Evolutionary conservation across 768 basidiomycete genomes (phyloP).

Genomic region (Leucocoprinus birnbaumii): DNA sequence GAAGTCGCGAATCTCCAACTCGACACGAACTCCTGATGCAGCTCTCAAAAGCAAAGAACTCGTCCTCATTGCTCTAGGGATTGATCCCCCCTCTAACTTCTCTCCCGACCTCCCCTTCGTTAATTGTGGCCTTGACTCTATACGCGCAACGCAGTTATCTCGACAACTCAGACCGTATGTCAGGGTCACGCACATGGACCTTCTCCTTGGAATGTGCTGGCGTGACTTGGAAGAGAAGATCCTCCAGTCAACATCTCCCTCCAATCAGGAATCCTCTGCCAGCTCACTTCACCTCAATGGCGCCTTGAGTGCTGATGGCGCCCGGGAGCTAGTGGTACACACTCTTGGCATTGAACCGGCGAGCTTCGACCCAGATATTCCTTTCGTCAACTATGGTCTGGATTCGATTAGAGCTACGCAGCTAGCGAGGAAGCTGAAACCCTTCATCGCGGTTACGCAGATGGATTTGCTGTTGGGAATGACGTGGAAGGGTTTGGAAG

Average conservation of each 20-base stretch:
- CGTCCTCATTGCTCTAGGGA: not conserved
- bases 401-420: slow-evolving; percentile 38
- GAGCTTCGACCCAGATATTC: slow-evolving; percentile 33
- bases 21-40: too few relatives aligned
- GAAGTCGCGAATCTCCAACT: too few relatives aligned
- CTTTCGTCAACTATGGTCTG: slow-evolving; percentile 39
- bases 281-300: too few relatives aligned
- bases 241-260: not conserved
- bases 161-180: slow-evolving; percentile 27
- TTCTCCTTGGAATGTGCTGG: slow-evolving; percentile 19
- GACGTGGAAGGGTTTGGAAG: not conserved
- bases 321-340: not conserved
- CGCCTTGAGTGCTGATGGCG: not conserved
- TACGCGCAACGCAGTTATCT: slow-evolving; percentile 33
- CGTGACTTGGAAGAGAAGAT: not conserved
- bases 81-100: slow-evolving; percentile 21
- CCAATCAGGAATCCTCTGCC: too few relatives aligned
- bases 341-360: slow-evolving; percentile 26
- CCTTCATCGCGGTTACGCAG: slow-evolving; percentile 27
- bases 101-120: slow-evolving; percentile 34
- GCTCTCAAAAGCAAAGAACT: too few relatives aligned
- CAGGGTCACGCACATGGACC: slow-evolving; percentile 31
- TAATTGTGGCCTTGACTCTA: slow-evolving; percentile 38
- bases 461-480: slow-evolving; percentile 27
- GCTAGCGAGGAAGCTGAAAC: slow-evolving; percentile 28